Base-by-base conservation (phyloP, 768 basidiomycete genomes). In the Multifurca ochricompacta region DNA sequence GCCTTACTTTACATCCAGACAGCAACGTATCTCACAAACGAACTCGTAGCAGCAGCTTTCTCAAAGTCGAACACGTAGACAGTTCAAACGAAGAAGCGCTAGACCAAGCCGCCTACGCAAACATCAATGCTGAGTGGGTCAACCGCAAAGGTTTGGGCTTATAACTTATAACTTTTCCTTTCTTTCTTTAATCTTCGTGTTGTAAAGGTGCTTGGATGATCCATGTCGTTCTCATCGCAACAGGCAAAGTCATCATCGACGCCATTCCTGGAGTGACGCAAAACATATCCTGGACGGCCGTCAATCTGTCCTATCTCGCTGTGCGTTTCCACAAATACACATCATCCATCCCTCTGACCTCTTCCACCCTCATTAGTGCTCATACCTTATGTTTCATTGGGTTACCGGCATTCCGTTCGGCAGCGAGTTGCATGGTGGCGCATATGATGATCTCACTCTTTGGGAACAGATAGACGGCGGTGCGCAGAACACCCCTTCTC, bases 381-480 rank as follows among this genome's bases (percentile, higher is more conserved):
- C 93, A 10, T 98, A 95, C 72, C 77, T 97, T 58, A 94, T 98
- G 89, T 98, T 98, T 75, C 95, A 98, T 67, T 91, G 90, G 79
- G 92, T 93, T 46, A 97, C 93, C 8, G 95, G 95, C 50, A 92
- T 95, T 39, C 95, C 95, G 7, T 98, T 98, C 68, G 86, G 92
- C 64, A 84, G 81, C 53, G 83, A 88, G 56, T 73, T 86, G 40
- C 87, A 91, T 62, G 86, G 85, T 10, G 96, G 96, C 21, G 96
- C 92, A 11, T 99, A 95, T 70, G 96, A 98, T 68, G 91, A 97
- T 63, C 78, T 98, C 44, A 98, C 96, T 0, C 74, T 99, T 28
- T 99, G 96, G 96, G 96, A 99, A 67, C 96, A 99, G 76, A 99
- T 99, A 46, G 96, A 99, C 69, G 87, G 90, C 46, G 96, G 96